These are phyloP conservation scores for Polychaeton citri DNA, from an alignment of 2,329 filamentous ascomycete species.

Conservation along the genomic window DNA sequence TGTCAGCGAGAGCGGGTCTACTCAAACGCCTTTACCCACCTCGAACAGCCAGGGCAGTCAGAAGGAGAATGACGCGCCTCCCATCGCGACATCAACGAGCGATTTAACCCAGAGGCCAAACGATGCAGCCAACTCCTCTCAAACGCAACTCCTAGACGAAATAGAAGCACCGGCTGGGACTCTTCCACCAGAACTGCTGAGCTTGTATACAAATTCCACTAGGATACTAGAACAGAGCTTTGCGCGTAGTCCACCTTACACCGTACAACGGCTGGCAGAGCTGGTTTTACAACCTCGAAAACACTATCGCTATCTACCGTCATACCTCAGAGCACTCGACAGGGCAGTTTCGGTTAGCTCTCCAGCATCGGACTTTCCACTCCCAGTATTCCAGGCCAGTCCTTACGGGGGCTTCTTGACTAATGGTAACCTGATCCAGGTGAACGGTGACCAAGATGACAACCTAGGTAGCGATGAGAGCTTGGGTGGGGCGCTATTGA, in stretches of 20 bases:
- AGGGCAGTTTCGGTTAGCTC: conserved; percentile 85
- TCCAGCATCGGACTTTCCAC: conserved; percentile 64
- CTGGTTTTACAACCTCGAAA: conserved; percentile 61
- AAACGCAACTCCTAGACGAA: neutral
- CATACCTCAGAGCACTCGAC: conserved; percentile 83
- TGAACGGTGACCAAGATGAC: conserved; percentile 48
- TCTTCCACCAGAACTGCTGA: conserved; percentile 51
- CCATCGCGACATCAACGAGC: conserved; percentile 24
- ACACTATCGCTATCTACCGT: conserved; percentile 69
- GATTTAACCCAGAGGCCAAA: neutral
- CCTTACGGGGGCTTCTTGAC: conserved; percentile 34
- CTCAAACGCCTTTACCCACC: conserved; percentile 4
- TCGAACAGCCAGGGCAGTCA: conserved; percentile 40
- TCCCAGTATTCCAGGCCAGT: conserved; percentile 43
- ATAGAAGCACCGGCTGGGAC: conserved; percentile 21
- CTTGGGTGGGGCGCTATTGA: conserved; percentile 78
- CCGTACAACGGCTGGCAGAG: conserved; percentile 82
- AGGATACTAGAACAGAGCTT: conserved; percentile 42
- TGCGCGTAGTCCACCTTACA: conserved; percentile 67
- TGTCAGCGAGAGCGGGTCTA: conserved; percentile 6
- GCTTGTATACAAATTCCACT: conserved; percentile 31
- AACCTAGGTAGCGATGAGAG: conserved; percentile 70
- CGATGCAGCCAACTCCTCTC: neutral
- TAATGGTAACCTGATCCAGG: conserved; percentile 38
- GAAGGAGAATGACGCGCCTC: conserved; percentile 52